Base-by-base conservation (phyloP, 495 filamentous ascomycete genomes). In the Chaetomium fimeti region DNA sequence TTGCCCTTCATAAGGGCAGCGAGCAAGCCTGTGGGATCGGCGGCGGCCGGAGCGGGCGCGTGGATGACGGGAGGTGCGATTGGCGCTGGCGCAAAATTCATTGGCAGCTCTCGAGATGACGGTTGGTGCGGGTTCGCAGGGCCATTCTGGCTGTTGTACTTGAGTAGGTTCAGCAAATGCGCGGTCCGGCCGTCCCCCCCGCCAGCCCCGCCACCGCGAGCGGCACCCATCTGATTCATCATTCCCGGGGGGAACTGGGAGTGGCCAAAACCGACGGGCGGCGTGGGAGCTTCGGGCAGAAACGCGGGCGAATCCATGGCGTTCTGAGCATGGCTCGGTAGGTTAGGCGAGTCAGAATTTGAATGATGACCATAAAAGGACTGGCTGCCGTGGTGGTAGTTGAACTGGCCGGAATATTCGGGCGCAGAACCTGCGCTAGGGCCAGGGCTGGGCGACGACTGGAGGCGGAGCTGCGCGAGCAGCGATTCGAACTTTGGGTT, bases 91-190 rank as follows among this genome's bases (percentile, higher is more conserved):
- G 66, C 36, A 62, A 70, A 71, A 47, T 45, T 65, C 45, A 66
- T 62, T 15, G 63, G 47, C 5, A 67, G 67, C 60, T 67, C 65
- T 9, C 54, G 69, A 7, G 61, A 38, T n/a, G 72, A 52, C 38
- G 58, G 65, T 53, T 68, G 69, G 56, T 65, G 66, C 2, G 49
- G 42, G 38, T 48, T 59, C 38, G 57, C 25, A 25, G 57, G 65
- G 63, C 75, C 69, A 24, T 78, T 68, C 24, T 85, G 80, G 57
- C 90, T 84, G 68, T 85, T 91, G 77, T 92, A 97, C 77, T 92
- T 92, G 56, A 98, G 83, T 47, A 98, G 83, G 70, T 89, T 94
- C 71, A 98, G 81, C 66, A 98, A 77, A 71, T 88, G 91, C 76
- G 86, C 58, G 81, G 87, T 78, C 80, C 85, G 72, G 36, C 90